These are phyloP conservation scores for Casuarina glauca DNA, from an alignment of 306 rosid species.

Conservation along the genomic window DNA sequence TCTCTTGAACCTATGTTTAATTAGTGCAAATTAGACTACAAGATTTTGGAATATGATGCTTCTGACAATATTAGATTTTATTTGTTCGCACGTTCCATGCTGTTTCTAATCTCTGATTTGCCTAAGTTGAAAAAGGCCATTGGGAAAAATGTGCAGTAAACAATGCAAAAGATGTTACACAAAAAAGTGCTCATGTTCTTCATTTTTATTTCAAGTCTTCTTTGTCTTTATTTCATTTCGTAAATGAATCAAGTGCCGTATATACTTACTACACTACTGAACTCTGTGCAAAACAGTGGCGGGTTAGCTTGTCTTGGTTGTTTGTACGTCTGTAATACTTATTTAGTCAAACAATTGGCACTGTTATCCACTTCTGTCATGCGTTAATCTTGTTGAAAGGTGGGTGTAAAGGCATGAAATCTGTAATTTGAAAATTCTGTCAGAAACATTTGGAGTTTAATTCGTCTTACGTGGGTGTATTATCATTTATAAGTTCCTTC, in stretches of 20 bases:
- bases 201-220: background rate
- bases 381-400: constrained; percentile 11
- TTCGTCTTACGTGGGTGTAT: constrained; percentile 19
- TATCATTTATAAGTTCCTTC: constrained; percentile 2
- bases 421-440: background rate
- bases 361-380: background rate
- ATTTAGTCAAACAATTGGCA: background rate
- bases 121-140: background rate
- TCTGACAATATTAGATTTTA: background rate
- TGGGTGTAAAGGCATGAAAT: constrained; percentile 5
- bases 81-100: constrained; percentile 7
- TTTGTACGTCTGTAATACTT: background rate
- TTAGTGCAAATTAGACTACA: constrained; percentile 14
- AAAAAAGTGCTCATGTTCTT: constrained; percentile 2
- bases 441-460: constrained; percentile 17
- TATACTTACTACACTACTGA: background rate
- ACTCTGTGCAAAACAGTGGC: background rate
- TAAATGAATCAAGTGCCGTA: background rate
- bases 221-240: background rate
- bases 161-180: constrained; percentile 8
- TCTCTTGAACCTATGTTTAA: background rate
- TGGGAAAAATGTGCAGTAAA: constrained; percentile 2
- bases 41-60: constrained; percentile 14
- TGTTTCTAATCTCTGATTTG: constrained; percentile 3
- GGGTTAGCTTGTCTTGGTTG: background rate